phyloP scores from a whole-genome alignment of 1,284 basidiomycete species.

The Pseudozyma sp. region DNA sequence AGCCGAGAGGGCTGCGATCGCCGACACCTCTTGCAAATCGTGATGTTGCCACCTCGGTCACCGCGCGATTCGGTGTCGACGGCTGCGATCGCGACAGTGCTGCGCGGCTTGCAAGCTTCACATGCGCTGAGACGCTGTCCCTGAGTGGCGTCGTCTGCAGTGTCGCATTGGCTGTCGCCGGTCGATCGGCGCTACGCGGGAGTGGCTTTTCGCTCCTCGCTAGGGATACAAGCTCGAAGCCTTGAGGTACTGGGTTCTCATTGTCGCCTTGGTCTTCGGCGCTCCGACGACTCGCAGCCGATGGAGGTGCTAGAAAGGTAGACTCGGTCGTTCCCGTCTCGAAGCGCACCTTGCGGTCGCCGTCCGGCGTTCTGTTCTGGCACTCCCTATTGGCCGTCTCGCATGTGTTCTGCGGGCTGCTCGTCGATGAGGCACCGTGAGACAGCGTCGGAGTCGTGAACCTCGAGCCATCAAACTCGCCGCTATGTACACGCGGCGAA shows the following conservation, averaged over 20 bases:
- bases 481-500: constrained; percentile 17
- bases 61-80: constrained; percentile 12
- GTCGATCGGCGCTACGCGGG: constrained; percentile 14
- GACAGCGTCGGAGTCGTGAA: constrained; percentile 29
- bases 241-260: constrained; percentile 15
- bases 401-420: constrained; percentile 33
- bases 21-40: neutral
- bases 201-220: constrained; percentile 7
- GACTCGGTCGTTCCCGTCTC: constrained; percentile 17
- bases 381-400: constrained; percentile 17
- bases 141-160: constrained; percentile 6
- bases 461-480: constrained; percentile 25
- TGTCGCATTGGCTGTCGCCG: constrained; percentile 24
- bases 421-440: constrained; percentile 23
- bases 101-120: neutral
- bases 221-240: constrained; percentile 36
- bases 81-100: constrained; percentile 5
- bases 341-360: constrained; percentile 26
- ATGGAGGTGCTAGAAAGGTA: constrained; percentile 7
- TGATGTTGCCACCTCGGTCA: neutral
- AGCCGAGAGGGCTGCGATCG: neutral
- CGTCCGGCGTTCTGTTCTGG: neutral
- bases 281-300: constrained; percentile 2
- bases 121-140: neutral
- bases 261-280: neutral